Conservation (phyloP, 106 monocot species). For the Dendrobium chrysotoxum region DNA sequence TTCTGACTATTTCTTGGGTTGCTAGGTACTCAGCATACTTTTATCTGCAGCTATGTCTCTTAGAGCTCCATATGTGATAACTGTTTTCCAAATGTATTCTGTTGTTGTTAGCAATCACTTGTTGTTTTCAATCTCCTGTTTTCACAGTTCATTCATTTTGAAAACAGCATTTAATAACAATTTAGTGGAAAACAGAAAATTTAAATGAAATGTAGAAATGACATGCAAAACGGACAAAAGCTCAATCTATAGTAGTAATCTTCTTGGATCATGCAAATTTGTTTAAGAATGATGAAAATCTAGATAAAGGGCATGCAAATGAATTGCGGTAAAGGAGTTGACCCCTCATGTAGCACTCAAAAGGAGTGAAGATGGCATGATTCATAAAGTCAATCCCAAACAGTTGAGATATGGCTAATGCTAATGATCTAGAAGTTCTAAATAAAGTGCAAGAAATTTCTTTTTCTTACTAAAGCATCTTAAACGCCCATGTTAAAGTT, state of each 20-base stretch:
- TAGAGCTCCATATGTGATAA: background rate
- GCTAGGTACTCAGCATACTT: background rate
- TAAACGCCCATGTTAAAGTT: background rate
- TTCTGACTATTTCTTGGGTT: background rate
- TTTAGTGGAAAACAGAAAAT: too few species aligned
- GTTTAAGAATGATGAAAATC: background rate
- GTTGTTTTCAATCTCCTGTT: background rate
- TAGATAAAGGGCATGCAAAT: background rate
- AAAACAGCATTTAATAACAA: too few species aligned
- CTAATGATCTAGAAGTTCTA: background rate
- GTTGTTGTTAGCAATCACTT: background rate
- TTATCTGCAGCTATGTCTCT: background rate
- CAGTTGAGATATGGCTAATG: background rate
- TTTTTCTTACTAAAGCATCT: background rate
- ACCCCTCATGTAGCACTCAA: background rate
- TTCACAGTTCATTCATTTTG: too few species aligned
- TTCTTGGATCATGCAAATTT: background rate
- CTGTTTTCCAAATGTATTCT: conserved; percentile 1
- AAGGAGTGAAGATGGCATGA: background rate
- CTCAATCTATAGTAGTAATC: background rate
- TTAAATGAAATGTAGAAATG: too few species aligned
- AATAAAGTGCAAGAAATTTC: background rate
- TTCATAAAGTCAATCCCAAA: background rate
- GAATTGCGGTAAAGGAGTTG: background rate
- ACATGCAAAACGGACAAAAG: too few species aligned